A percentile compares a stretch with the other conserved stretches of the same genome.
phyloP scores from a whole-genome alignment of 225 moss, liverwort and hornwort genomes.

The Polytrichum commune region DNA sequence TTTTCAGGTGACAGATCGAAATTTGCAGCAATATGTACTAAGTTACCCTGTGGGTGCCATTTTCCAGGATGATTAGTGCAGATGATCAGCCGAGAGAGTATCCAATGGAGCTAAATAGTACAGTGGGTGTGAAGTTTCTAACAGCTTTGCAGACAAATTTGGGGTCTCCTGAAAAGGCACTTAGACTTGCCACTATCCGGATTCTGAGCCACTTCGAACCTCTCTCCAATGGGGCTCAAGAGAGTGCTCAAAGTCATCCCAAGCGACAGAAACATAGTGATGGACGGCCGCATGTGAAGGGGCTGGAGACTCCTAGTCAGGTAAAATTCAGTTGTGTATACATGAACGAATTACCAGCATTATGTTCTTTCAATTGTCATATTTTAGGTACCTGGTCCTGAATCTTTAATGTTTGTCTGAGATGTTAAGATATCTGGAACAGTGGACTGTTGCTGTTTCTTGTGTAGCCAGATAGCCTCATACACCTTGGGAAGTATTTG shows the following conservation, averaged over 20 bases:
- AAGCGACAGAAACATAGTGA: slow-evolving; percentile 58
- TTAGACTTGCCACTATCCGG: slow-evolving; percentile 66
- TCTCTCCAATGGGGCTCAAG: slow-evolving; percentile 24
- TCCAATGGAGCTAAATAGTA: slow-evolving; percentile 31
- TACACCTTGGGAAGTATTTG: background rate
- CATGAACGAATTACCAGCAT: background rate
- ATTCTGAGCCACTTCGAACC: slow-evolving; percentile 64
- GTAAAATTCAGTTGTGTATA: slow-evolving; percentile 9
- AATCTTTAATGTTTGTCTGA: background rate
- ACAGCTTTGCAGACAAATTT: slow-evolving; percentile 55
- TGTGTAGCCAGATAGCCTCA: no score
- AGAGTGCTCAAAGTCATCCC: slow-evolving; percentile 29
- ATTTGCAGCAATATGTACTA: no score
- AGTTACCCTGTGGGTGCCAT: slow-evolving; percentile 7
- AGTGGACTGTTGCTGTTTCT: background rate
- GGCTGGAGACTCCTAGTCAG: slow-evolving; percentile 33
- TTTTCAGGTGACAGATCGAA: no score
- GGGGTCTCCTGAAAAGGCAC: slow-evolving; percentile 54
- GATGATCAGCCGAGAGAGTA: slow-evolving; percentile 27
- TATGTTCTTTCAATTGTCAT: background rate
- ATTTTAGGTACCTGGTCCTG: background rate
- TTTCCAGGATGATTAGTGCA: slow-evolving; percentile 21
- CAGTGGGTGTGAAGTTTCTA: slow-evolving; percentile 43
- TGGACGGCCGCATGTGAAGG: slow-evolving; percentile 29
- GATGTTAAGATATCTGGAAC: background rate